A percentile compares a stretch with the other conserved stretches of the same genome.
Conservation (phyloP, 2,329 filamentous ascomycete genomes). For the Stagonosporopsis chrysanthemi region DNA sequence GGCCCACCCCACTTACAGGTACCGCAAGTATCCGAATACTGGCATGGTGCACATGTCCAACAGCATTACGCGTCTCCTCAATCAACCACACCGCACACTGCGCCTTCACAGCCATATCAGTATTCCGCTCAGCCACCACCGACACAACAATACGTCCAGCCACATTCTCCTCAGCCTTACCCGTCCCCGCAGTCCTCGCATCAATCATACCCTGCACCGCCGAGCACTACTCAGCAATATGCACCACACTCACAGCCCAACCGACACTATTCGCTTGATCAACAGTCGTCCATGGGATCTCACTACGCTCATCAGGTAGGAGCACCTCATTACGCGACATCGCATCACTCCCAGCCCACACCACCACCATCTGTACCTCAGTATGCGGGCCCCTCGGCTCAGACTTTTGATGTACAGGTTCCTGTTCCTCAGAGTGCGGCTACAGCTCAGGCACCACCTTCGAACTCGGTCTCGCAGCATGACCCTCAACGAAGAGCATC, state of each 20-base stretch:
- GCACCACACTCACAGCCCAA: conserved; percentile 18
- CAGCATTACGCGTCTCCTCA: conserved; percentile 38
- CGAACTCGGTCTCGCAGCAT: conserved; percentile 27
- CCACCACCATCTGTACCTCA: conserved; percentile 31
- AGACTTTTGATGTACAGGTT: conserved; percentile 34
- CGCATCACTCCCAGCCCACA: conserved; percentile 31
- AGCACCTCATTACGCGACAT: conserved; percentile 29
- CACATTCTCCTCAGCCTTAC: conserved; percentile 38
- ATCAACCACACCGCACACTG: conserved; percentile 25
- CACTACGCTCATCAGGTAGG: conserved; percentile 31
- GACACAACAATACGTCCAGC: conserved; percentile 33
- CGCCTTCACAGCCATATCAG: conserved; percentile 29
- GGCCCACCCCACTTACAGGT: conserved; percentile 39
- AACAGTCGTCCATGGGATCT: conserved; percentile 18
- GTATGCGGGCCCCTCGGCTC: conserved; percentile 35
- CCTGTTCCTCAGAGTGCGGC: conserved; percentile 29
- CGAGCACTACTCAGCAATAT: conserved; percentile 22
- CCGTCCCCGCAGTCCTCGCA: conserved; percentile 33
- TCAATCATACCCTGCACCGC: conserved; percentile 21
- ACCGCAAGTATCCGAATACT: conserved; percentile 42
- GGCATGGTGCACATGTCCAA: conserved; percentile 35
- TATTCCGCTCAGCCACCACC: conserved; percentile 34
- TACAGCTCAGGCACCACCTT: conserved; percentile 23
- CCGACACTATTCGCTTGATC: conserved; percentile 35
- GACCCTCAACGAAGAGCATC: conserved; percentile 42